Percentiles rank a stretch among this genome's conserved stretches.
Evolutionary conservation across 2,329 filamentous ascomycete genomes (phyloP).

Genomic region (Coleophoma cylindrospora): DNA sequence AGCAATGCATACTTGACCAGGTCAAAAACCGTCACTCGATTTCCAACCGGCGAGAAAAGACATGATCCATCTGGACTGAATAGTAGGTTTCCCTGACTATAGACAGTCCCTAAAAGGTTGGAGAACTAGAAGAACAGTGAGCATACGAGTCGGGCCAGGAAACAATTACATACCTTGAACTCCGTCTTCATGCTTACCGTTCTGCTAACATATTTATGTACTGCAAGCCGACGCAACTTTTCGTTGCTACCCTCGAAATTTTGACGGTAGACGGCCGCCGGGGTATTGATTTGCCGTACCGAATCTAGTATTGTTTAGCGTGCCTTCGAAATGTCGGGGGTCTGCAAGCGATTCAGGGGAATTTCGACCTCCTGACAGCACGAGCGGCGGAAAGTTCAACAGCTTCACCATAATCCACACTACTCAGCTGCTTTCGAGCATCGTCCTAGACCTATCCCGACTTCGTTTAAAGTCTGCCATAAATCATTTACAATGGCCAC

Average conservation of each 20-base stretch:
- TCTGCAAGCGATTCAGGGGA: constrained; percentile 4
- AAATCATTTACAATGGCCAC: constrained; percentile 43
- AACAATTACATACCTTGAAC: constrained; percentile 67
- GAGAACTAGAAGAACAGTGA: constrained; percentile 69
- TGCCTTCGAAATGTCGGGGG: constrained; percentile 2
- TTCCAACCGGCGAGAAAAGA: constrained; percentile 93
- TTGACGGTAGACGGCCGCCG: constrained; percentile 6
- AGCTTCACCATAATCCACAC: not conserved
- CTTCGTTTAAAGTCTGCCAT: no score
- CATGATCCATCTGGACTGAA: constrained; percentile 96
- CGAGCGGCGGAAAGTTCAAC: not conserved
- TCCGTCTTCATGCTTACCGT: constrained; percentile 86
- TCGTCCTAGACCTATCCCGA: not conserved
- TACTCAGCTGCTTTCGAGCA: not conserved
- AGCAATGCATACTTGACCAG: constrained; percentile 70
- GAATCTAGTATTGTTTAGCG: not conserved
- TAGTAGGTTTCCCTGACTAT: constrained; percentile 94
- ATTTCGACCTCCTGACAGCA: constrained; percentile 9
- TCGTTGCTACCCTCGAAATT: constrained; percentile 2
- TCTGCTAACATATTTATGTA: constrained; percentile 16
- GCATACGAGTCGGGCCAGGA: not conserved
- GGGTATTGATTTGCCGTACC: constrained; percentile 4
- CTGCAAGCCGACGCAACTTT: no score
- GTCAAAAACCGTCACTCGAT: constrained; percentile 93
- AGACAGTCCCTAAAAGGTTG: constrained; percentile 96